A percentile compares a stretch with the other conserved stretches of the same genome.
These are phyloP conservation scores for Boletus edulis DNA, from an alignment of 768 basidiomycete species.

Conservation along the genomic window DNA sequence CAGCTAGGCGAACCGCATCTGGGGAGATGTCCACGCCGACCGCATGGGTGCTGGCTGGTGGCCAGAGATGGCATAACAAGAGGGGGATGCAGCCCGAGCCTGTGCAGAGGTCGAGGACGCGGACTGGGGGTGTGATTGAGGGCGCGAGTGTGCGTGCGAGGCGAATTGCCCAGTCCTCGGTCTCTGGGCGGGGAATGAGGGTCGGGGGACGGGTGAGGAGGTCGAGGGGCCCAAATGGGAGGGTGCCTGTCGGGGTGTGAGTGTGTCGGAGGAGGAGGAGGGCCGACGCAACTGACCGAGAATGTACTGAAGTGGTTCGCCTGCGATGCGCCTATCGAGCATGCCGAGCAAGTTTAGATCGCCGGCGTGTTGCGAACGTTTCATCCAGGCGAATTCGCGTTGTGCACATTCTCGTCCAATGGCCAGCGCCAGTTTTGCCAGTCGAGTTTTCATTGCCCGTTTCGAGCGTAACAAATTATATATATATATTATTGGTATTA, in stretches of 20 bases:
- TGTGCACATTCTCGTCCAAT: slow-evolving; percentile 36
- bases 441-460: slow-evolving; percentile 4
- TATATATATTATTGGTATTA: slow-evolving; percentile 5
- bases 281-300: slow-evolving; percentile 60
- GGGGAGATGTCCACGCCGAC: slow-evolving; percentile 68
- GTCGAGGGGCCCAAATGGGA: slow-evolving; percentile 84
- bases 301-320: slow-evolving; percentile 90
- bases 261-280: neutral
- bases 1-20: slow-evolving; percentile 51
- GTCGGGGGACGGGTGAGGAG: slow-evolving; percentile 73
- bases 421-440: slow-evolving; percentile 29
- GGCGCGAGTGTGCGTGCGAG: slow-evolving; percentile 51
- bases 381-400: slow-evolving; percentile 53
- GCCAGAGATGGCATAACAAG: slow-evolving; percentile 68
- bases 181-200: slow-evolving; percentile 94
- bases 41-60: slow-evolving; percentile 50
- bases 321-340: slow-evolving; percentile 56
- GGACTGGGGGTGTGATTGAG: slow-evolving; percentile 27
- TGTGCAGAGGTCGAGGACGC: slow-evolving; percentile 86
- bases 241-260: slow-evolving; percentile 46
- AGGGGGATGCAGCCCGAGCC: slow-evolving; percentile 92
- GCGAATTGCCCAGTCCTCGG: slow-evolving; percentile 75
- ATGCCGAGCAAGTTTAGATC: slow-evolving; percentile 27
- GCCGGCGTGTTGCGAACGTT: slow-evolving; percentile 15
- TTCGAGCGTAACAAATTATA: too few species aligned